Evolutionary conservation across 495 filamentous ascomycete species (phyloP).

Genomic region (Penicillium antarcticum): DNA sequence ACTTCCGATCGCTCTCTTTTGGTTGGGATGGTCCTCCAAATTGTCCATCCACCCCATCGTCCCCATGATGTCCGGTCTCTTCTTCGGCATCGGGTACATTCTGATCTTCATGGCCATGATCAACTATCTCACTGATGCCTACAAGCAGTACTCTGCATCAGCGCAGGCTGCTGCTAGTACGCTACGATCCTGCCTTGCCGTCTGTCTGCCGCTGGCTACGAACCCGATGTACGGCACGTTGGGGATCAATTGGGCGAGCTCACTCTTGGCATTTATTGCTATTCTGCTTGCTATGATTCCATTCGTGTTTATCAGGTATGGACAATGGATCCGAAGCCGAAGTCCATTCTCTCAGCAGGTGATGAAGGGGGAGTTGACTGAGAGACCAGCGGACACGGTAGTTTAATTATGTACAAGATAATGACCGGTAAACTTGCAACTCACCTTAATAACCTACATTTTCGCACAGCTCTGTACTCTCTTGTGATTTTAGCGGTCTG

Average conservation of each 20-base stretch:
- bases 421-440: too few species aligned
- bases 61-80: slow-evolving; percentile 59
- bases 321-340: slow-evolving; percentile 19
- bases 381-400: not conserved
- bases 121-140: slow-evolving; percentile 73
- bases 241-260: slow-evolving; percentile 33
- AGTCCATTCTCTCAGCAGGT: slow-evolving; percentile 8
- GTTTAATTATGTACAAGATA: too few species aligned
- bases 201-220: slow-evolving; percentile 38
- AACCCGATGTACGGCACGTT: slow-evolving; percentile 30
- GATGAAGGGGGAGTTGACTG: not conserved
- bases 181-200: slow-evolving; percentile 55
- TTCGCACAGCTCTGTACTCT: too few species aligned
- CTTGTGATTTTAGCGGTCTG: too few species aligned
- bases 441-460: too few species aligned
- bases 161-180: slow-evolving; percentile 61
- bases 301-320: slow-evolving; percentile 31
- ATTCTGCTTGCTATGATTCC: slow-evolving; percentile 30
- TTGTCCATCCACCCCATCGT: slow-evolving; percentile 55
- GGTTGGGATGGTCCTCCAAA: slow-evolving; percentile 62
- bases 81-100: slow-evolving; percentile 63
- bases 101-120: slow-evolving; percentile 55
- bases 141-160: slow-evolving; percentile 63
- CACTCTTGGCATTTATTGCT: slow-evolving; percentile 36
- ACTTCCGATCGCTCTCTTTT: slow-evolving; percentile 52